These are phyloP conservation scores for Volutella citrinella DNA, from an alignment of 2,329 filamentous ascomycete species.

Conservation along the genomic window DNA sequence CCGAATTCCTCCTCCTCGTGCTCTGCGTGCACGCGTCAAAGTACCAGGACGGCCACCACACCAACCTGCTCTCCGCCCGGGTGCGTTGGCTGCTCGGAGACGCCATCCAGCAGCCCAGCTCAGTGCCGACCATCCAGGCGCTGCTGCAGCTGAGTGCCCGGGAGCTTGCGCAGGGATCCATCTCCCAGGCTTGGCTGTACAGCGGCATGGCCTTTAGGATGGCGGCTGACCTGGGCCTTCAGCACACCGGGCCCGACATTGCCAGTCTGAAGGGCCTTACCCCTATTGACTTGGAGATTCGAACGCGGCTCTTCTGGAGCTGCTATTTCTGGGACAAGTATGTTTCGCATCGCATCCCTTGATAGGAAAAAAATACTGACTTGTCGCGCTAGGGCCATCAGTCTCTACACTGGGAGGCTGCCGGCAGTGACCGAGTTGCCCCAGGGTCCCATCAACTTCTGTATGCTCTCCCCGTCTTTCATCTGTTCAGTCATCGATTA, in stretches of 20 bases:
- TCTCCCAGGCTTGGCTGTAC: slow-evolving; percentile 29
- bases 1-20: slow-evolving; percentile 24
- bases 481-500: too few species aligned
- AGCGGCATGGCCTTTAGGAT: slow-evolving; percentile 30
- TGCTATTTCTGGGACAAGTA: slow-evolving; percentile 3
- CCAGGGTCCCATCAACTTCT: neutral
- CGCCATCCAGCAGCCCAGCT: slow-evolving; percentile 25
- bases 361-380: too few species aligned
- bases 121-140: slow-evolving; percentile 27
- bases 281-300: slow-evolving; percentile 1
- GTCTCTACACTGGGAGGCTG: slow-evolving; percentile 1
- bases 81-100: slow-evolving; percentile 23
- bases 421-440: neutral
- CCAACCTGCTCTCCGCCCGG: slow-evolving; percentile 18
- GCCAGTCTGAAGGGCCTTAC: neutral
- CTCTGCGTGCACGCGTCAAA: slow-evolving; percentile 24
- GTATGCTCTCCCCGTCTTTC: neutral
- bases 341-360: neutral
- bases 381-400: neutral
- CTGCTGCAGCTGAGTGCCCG: slow-evolving; percentile 26
- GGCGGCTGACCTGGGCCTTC: slow-evolving; percentile 20
- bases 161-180: slow-evolving; percentile 22
- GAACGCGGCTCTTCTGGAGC: slow-evolving; percentile 1
- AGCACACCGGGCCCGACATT: neutral
- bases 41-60: slow-evolving; percentile 2